Base-by-base conservation (phyloP, 2,329 filamentous ascomycete genomes). In the Fusarium sp. region DNA sequence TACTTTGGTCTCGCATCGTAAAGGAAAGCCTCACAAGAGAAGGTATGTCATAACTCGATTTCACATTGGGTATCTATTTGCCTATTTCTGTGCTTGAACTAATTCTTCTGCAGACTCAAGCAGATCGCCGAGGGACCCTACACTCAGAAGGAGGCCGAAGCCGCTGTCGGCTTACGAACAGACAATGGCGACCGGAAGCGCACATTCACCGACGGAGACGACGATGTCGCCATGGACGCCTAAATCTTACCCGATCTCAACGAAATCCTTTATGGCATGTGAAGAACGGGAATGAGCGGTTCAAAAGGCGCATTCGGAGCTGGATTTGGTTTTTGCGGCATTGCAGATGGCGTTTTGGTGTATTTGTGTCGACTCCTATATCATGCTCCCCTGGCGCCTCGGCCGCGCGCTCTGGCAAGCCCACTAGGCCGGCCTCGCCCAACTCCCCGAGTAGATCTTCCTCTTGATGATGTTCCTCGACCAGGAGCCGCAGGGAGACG, bases 1-100 rank as follows among this genome's bases (percentile, higher is more conserved):
- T 73, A 97, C 93, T 73, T 83, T 97, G 60, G 84, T 86, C 36
- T 85, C 88, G 28, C 96, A 99, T 81, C 85, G 85, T 59, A 93
- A 92, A 79, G 94, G 93, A 73, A 99, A 98, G 83, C 93, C 93
- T 69, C 96, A 99, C 82, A 98, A 94, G 87, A 89, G 94, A 84
- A 92, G 92, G 93, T 76, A 49, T 24, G 70, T 68, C 38, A 40
- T n/a, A 49, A 42, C 5, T 28, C 46, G 15, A 31, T 36, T 26
- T 52, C 38, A 10, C 53, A 24, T 67, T 40, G 46, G 38, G 53
- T 64, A 62, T 65, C 21, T 51, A 57, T 49, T 39, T 33, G 33
- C 11, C 43, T 28, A 9, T 45, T 36, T 33, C 33, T 24, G 9
- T 7, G 17, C 39, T 6, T 66, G 69, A 72, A 69, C 75, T 76